phyloP scores from a whole-genome alignment of 2,329 filamentous ascomycete genomes.

The Trichoderma aggressivum region DNA sequence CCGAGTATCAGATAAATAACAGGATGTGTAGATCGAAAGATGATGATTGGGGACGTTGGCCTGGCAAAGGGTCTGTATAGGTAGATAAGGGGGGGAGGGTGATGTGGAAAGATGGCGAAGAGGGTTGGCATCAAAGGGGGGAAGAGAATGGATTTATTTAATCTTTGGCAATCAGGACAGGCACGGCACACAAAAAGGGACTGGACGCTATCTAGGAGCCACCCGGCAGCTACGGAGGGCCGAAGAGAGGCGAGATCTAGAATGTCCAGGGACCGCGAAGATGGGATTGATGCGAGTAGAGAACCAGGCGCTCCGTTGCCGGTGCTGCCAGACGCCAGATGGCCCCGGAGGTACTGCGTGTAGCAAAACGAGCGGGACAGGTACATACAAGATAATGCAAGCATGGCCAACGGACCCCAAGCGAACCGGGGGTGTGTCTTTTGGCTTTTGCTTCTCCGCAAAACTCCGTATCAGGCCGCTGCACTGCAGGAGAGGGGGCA shows the following conservation, averaged over 20 bases:
- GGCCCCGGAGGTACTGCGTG: background rate
- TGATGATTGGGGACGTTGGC: background rate
- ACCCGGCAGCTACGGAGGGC: constrained; percentile 15
- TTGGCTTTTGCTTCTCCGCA: constrained; percentile 12
- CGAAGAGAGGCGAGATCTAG: constrained; percentile 13
- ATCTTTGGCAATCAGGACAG: background rate
- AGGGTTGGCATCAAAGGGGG: background rate
- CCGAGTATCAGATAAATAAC: background rate
- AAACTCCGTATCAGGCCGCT: constrained; percentile 21
- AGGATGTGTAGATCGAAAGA: background rate
- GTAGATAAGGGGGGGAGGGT: no score
- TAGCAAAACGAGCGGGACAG: background rate
- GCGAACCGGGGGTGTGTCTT: background rate
- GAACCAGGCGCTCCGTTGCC: constrained; percentile 1
- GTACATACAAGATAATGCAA: background rate
- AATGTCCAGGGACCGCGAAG: background rate
- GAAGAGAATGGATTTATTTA: background rate
- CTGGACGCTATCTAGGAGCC: constrained; percentile 11
- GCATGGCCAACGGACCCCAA: background rate
- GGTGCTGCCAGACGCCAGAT: background rate
- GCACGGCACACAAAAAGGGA: background rate
- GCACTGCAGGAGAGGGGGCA: background rate
- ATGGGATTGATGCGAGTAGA: background rate
- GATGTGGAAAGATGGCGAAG: background rate
- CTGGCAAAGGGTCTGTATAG: background rate